Evolutionary conservation across 2,329 filamentous ascomycete species (phyloP).

Genomic region (Coniochaeta hoffmannii): DNA sequence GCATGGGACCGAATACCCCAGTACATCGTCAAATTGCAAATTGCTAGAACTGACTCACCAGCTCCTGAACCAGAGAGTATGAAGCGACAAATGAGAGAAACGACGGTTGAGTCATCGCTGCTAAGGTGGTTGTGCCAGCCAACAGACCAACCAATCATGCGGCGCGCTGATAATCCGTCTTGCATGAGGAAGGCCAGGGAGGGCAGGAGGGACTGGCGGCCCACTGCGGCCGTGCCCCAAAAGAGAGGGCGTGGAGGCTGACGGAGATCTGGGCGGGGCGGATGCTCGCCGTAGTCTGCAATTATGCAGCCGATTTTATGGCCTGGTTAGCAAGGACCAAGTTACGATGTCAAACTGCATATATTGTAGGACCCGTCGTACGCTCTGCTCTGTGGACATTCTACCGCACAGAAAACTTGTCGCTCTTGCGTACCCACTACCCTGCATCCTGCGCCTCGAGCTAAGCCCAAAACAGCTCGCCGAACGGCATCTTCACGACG

Average conservation of each 20-base stretch:
- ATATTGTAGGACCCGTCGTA: neutral
- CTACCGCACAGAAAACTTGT: neutral
- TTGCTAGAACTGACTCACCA: neutral
- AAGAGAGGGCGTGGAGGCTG: neutral
- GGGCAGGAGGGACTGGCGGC: no score
- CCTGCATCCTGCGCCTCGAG: neutral
- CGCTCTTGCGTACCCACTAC: neutral
- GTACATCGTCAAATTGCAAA: neutral
- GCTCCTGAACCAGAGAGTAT: neutral
- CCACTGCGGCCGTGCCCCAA: no score
- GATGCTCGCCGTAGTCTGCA: neutral
- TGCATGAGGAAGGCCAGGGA: neutral
- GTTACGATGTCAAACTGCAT: neutral
- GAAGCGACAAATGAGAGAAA: neutral
- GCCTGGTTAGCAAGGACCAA: neutral
- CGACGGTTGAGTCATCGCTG: neutral
- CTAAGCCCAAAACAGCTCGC: conserved; percentile 3
- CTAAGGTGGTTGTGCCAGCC: neutral
- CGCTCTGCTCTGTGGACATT: neutral
- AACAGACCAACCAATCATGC: neutral
- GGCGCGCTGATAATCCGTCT: neutral
- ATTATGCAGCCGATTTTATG: neutral
- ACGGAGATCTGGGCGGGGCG: neutral
- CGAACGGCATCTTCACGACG: neutral
- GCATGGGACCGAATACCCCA: neutral